Evolutionary conservation across 495 filamentous ascomycete species (phyloP), one percentile per base, ranked within the genome.

Genomic region (Penicillium ochrochloron): DNA sequence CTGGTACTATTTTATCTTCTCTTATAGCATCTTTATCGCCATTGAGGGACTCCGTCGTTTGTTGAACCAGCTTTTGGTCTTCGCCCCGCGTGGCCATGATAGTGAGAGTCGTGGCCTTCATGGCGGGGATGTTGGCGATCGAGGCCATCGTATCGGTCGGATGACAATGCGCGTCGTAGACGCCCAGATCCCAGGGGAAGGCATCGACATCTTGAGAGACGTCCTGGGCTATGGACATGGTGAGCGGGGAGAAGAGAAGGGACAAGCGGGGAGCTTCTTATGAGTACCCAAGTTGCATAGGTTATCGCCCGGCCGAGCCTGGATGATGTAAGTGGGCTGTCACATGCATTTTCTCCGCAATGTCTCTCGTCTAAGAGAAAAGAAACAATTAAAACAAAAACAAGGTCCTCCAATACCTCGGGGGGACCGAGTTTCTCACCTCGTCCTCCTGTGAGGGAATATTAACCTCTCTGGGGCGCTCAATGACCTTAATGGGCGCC

Each of bases 131-230:
- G 19, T 78, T 77, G 39, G 83, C 68, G 53, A 93, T 79, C 6
- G 85, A 89, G 23, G 88, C 71, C 86, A 95, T 90, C n/a, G 92
- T 97, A 74, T 97, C 94, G 23, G 95, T 99, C n/a, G 95, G 94
- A 75, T 99, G 95, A 70, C 96, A 99, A 77, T 99, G 95, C 50
- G 95, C 93, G 76, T 99, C 95, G 68, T 85, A 92, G 56, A 94
- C 86, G 29, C 93, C 93, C 10, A 93, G 69, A 42, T 91, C 84
- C 95, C 95, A 99, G 3, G 93, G 94, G 63, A 97, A 89, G 0
- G 70, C 69, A 23, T 68, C 63, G 1, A 69, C 68, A 19, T 68
- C 60, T 46, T 46, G 60, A 17, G 29, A 27, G n/a, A 19, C 8
- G 25, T 73, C 37, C 19, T 66, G 62, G 27, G 64, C 59, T 21